Conservation (phyloP, 306 rosid genomes). For the Lotus japonicus region DNA sequence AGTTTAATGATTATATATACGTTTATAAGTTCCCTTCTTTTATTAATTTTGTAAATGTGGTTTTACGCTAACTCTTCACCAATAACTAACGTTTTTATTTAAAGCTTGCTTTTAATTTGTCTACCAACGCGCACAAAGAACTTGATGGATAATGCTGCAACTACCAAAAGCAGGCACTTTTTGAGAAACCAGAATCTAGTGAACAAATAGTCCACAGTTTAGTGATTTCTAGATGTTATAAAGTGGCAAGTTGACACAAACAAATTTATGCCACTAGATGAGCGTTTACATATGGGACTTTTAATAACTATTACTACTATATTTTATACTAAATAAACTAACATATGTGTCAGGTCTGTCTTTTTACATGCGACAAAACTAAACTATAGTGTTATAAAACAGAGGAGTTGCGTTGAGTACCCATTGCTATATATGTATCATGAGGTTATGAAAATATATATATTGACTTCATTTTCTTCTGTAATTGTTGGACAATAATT, state of each 20-base stretch:
- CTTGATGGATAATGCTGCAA: not conserved
- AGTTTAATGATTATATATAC: too few relatives aligned
- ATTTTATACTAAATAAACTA: not conserved
- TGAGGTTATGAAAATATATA: too few relatives aligned
- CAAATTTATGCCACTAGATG: not conserved
- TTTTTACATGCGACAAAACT: not conserved
- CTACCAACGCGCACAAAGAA: not conserved
- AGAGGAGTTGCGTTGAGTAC: not conserved
- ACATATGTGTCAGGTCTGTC: not conserved
- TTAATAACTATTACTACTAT: not conserved
- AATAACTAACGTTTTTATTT: not conserved
- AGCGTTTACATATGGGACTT: slow-evolving; percentile 10
- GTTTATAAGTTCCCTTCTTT: too few relatives aligned
- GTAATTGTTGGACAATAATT: not conserved
- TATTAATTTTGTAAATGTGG: too few relatives aligned
- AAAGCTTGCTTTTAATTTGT: not conserved
- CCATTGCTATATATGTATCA: not conserved
- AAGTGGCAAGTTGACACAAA: slow-evolving; percentile 6
- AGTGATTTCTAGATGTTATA: not conserved
- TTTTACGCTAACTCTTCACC: too few relatives aligned
- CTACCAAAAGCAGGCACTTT: slow-evolving; percentile 6
- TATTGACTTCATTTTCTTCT: not conserved
- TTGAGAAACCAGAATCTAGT: slow-evolving; percentile 3
- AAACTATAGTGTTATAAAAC: not conserved
- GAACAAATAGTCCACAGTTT: not conserved